Evolutionary conservation across 2,329 filamentous ascomycete genomes (phyloP), one percentile per base, ranked within the genome.

Genomic region (Beauveria bassiana): DNA sequence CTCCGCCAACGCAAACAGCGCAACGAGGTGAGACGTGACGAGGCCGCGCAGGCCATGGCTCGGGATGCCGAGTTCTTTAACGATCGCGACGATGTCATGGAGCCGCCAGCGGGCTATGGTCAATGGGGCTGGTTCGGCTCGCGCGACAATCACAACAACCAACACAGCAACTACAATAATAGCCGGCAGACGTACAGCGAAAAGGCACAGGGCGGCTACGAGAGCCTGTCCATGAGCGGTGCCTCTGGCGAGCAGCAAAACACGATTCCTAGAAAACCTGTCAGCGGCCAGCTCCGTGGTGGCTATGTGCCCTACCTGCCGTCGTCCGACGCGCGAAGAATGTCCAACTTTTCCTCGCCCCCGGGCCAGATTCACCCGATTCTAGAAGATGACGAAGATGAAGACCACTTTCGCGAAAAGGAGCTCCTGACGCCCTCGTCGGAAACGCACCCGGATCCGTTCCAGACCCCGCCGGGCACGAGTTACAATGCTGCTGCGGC

Each of bases 281-380:
- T 72, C 54, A 63, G 69, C 22, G 68, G 71, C 56, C 67, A 67
- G 18, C 64, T 69, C 14, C 63, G 72, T 46, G 67, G 69, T 61
- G 70, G 72, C 45, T 73, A 75, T 61, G 65, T 69, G 63, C 70
- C 73, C n/a, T 46, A 63, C 57, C 40, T 53, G 59, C 43, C 56
- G 42, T 46, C 60, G 40, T 67, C 72, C 14, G 69, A 68, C 42
- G 62, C 66, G 42, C 68, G 69, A 38, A 38, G 34, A 2, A 66
- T 70, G 42, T 66, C 57, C 50, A 69, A 68, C 50, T 69, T 73
- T n/a, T 64, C 65, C 16, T 66, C 68, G 64, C 60, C 66, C 2
- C 69, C 76, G 0, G 77, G 77, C 4, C 73, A 71, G 2, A 85
- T 86, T 64, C 81, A 84, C 64, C 83, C 83, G 1, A 86, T 86